These are phyloP conservation scores for Gynandropsis gynandra DNA, from an alignment of 345 rosid species.

Conservation along the genomic window DNA sequence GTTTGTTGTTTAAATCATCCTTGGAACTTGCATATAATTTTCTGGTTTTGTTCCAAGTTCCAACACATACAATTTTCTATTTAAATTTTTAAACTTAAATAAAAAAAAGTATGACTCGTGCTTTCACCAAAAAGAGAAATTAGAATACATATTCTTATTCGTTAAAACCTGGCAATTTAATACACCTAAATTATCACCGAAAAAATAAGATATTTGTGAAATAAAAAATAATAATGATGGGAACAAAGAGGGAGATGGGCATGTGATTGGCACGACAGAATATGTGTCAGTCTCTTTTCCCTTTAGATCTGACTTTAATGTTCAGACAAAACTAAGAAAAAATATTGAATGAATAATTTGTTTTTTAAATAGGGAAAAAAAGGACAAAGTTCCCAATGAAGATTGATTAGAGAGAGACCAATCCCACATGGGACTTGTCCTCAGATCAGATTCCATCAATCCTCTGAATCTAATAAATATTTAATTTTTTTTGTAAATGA, in stretches of 20 bases:
- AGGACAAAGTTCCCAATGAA: conserved; percentile 13
- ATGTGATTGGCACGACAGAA: conserved; percentile 28
- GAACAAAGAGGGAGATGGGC: conserved; percentile 15
- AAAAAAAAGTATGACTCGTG: too few relatives aligned
- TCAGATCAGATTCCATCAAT: conserved; percentile 18
- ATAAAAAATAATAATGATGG: conserved; percentile 6
- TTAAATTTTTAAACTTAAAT: too few relatives aligned
- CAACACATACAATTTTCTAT: too few relatives aligned
- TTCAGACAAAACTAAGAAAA: conserved; percentile 25
- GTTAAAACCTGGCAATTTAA: too few relatives aligned
- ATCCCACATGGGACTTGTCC: conserved; percentile 27
- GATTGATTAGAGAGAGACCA: conserved; percentile 27
- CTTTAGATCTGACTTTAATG: conserved; percentile 26
- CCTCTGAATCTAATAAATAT: conserved; percentile 12
- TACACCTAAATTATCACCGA: too few relatives aligned
- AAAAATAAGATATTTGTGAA: neutral
- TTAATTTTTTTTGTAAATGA: too few relatives aligned
- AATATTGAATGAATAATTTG: conserved; percentile 11
- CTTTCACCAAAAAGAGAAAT: too few relatives aligned
- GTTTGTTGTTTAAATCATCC: too few relatives aligned
- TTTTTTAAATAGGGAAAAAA: too few relatives aligned
- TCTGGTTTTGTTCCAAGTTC: too few relatives aligned
- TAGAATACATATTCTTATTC: too few relatives aligned
- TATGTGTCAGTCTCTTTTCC: conserved; percentile 23
- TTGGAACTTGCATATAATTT: too few relatives aligned